These are phyloP conservation scores for Pichia terricola DNA, from an alignment of 1,139 yeast species.

Conservation along the genomic window DNA sequence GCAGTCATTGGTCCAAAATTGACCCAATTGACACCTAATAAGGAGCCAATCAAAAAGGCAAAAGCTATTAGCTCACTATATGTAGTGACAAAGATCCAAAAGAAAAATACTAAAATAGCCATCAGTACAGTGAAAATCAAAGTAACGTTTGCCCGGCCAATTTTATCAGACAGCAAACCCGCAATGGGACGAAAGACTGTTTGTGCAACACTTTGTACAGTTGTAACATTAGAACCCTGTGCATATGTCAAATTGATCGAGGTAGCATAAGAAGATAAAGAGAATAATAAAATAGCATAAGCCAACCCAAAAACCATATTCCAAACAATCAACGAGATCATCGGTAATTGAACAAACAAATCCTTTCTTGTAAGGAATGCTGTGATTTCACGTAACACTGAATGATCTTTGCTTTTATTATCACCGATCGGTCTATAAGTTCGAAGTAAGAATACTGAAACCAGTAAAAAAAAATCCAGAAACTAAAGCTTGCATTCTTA, in stretches of 20 bases:
- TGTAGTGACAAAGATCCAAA: slow-evolving; percentile 48
- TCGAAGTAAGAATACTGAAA: slow-evolving; percentile 35
- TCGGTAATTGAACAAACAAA: slow-evolving; percentile 22
- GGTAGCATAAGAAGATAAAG: slow-evolving; percentile 53
- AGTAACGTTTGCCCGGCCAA: slow-evolving; percentile 51
- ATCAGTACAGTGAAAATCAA: slow-evolving; percentile 27
- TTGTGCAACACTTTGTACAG: slow-evolving; percentile 56
- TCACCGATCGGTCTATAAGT: slow-evolving; percentile 33
- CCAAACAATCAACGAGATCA: slow-evolving; percentile 44
- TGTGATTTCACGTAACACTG: slow-evolving; percentile 13
- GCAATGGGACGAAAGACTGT: slow-evolving; percentile 55
- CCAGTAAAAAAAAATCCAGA: slow-evolving; percentile 27
- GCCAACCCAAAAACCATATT: slow-evolving; percentile 36
- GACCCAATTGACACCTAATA: slow-evolving; percentile 57
- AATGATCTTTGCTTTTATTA: slow-evolving; percentile 15
- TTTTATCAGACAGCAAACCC: slow-evolving; percentile 47
- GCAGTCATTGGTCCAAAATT: slow-evolving; percentile 53
- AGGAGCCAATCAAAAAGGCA: slow-evolving; percentile 41
- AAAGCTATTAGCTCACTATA: slow-evolving; percentile 46
- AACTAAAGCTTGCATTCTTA: slow-evolving; percentile 46
- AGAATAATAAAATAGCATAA: slow-evolving; percentile 50
- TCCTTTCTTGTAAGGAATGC: slow-evolving; percentile 10
- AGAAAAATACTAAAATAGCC: slow-evolving; percentile 21
- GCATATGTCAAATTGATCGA: slow-evolving; percentile 45
- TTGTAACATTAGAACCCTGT: slow-evolving; percentile 53